Evolutionary conservation across 176 grass and related monocot species (phyloP), one percentile per base, ranked within the genome.

Genomic region (Pharus latifolius): DNA sequence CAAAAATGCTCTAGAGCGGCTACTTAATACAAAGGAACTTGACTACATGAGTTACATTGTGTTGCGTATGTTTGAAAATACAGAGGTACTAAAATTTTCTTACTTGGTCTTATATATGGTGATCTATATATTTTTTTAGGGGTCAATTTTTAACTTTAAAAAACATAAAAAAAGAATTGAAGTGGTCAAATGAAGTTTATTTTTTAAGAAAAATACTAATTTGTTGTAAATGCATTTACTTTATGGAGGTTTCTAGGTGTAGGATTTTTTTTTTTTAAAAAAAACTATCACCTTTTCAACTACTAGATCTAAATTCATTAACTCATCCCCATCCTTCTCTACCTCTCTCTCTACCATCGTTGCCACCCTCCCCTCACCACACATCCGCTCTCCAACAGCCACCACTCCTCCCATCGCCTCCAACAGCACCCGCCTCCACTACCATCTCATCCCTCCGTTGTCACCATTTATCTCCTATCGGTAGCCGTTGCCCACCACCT

Each of bases 31-130:
- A 49, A 82, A 75, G 43, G 93, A 97, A 80, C 93, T 97, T 77
- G 89, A 97, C 60, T 96, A 96, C 59, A 96, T 96, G 88, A 97
- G 93, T 65, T 87, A 97, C 64, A 92, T 97, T 71, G 93, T 92
- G 43, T 71, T 97, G 66, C 82, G 89, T 43, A 92, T 97, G 93
- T 97, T 97, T 11, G 93, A 97, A 73, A 97, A 90, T 86, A 92
- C 80, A 46, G 86, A 92, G 89, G 93, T 97, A 96, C 22, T 81
- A 24, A 49, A 32, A 27, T 58, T 34, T 38, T 31, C 14, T 6
- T 64, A 67, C 35, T 38, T 38, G 8, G 18, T 4, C 52, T 60
- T 75, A 40, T 2, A 20, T 80, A 17, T 46, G 20, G 35, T 9
- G 32, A 58, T 55, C 5, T 10, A 33, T 37, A 3, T 55, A 41